Evolutionary conservation across 306 rosid genomes (phyloP), one percentile per base, ranked within the genome.

Genomic region (Prunus mira): DNA sequence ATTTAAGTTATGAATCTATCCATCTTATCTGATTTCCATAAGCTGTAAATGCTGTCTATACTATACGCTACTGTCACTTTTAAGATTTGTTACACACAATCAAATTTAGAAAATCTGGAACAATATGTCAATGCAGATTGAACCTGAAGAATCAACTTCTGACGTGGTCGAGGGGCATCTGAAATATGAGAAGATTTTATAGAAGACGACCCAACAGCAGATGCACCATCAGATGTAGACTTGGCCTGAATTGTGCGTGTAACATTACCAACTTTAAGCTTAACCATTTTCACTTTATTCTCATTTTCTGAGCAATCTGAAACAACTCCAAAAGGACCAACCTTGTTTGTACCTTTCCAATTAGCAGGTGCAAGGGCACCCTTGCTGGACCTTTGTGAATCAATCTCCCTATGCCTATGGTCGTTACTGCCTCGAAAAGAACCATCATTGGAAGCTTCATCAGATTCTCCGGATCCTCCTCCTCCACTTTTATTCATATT

Each of bases 391-490:
- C 73, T 76, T 75, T 60, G 71, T n/a, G 68, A 71, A 51, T 74
- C 78, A 70, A 56, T 60, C 30, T 70, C 78, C 51, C 54, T 49
- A 66, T 83, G 67, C 43, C 32, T 54, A 28, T 79, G 83, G 66
- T 79, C 78, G 1, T 57, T 76, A 76, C 86, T 83, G 77, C 83
- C 81, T 43, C 69, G 76, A 50, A 75, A 79, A 65, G 81, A 75
- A 58, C 75, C 71, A 71, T 66, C 69, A 67, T 70, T 70, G 6
- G 86, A 83, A 76, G 78, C 78, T 75, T 83, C 86, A 75, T 83
- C 86, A 38, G 86, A 83, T 64, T 79, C 86, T 56, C 65, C 79
- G 2, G 67, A 75, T n/a, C 76, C 81, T 38, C 78, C 86, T 65
- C 78, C 81, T 22, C 56, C 86, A 69, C 55, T 10, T 55, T 61